Percentiles rank a stretch among this genome's conserved stretches.
phyloP scores from a whole-genome alignment of 176 grass and related monocot species.

The Otatea glauca region DNA sequence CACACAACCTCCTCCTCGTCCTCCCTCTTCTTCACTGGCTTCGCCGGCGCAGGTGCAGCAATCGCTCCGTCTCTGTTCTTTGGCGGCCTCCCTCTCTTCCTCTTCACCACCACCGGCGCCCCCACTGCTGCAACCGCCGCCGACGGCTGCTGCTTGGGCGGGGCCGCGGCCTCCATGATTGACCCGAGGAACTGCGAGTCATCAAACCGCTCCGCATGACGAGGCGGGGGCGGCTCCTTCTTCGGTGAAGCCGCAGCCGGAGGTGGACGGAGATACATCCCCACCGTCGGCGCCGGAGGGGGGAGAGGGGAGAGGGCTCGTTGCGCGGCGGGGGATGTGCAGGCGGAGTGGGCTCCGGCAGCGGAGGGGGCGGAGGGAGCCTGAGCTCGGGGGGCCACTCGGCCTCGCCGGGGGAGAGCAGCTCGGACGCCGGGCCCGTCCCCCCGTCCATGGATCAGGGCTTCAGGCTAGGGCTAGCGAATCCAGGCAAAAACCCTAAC shows the following conservation, averaged over 20 bases:
- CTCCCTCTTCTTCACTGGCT: slow-evolving; percentile 50
- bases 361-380: slow-evolving; percentile 52
- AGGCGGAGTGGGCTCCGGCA: slow-evolving; percentile 25
- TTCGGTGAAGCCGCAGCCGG: background rate
- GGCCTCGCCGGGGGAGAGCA: slow-evolving; percentile 59
- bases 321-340: background rate
- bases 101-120: slow-evolving; percentile 51
- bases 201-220: slow-evolving; percentile 41
- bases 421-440: slow-evolving; percentile 33
- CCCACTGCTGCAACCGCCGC: background rate
- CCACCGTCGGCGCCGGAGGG: background rate
- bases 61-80: slow-evolving; percentile 61
- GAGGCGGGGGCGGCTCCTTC: slow-evolving; percentile 41
- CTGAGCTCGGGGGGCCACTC: slow-evolving; percentile 69
- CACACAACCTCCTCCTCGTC: slow-evolving; percentile 88
- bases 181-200: slow-evolving; percentile 64
- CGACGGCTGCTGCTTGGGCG: background rate
- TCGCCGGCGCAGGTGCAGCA: slow-evolving; percentile 3
- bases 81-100: slow-evolving; percentile 87
- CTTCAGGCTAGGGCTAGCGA: background rate
- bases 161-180: slow-evolving; percentile 46
- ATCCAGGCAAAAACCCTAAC: slow-evolving; percentile 43
- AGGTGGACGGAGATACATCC: background rate
- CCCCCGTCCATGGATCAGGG: slow-evolving; percentile 54
- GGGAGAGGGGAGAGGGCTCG: background rate